Base-by-base conservation (phyloP, 306 rosid species). In the Vigna trinervia region DNA sequence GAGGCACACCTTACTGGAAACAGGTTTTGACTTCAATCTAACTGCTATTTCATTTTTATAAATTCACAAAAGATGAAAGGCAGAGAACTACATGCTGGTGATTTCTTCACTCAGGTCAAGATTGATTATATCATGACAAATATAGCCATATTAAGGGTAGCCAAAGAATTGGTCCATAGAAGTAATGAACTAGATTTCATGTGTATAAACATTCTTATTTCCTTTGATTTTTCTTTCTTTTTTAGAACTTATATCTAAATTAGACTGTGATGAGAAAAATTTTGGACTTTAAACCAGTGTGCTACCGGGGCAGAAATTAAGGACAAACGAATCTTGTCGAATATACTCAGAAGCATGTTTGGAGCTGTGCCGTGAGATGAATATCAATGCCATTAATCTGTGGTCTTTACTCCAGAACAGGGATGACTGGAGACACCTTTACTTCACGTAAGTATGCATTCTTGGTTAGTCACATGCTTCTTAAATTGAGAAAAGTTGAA, bases 331-430 rank as follows among this genome's bases (percentile, higher is more conserved):
- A 80, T 69, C 76, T 0, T 86, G 91, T 74, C 54, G 86, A 71
- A 80, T 75, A 51, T 94, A 94, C 63, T 89, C 97, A 64, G 94
- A 92, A 69, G 97, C 96, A 30, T 90, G 94, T 77, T 4, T 87
- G 75, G 82, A 87, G 75, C 67, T 92, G 1, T 92, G 92, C 81
- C 73, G 76, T 12, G 96, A 86, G 81, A 79, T 89, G 83, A 78
- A 87, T 48, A 73, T 92, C 64, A 85, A 90, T 66, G 90, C 78
- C 56, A 77, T 92, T 67, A 90, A 94, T 80, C 48, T 94, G 4
- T 92, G 88, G 90, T 84, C 84, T 76, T 80, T 88, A 12, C 43
- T 94, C 57, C 94, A 92, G 75, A 82, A 84, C 74, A 84, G 75
- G 66, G 72, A 84, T 46, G 85, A 88, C 71, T 92, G 97, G 98